Evolutionary conservation across 2,329 filamentous ascomycete genomes (phyloP), one percentile per base, ranked within the genome.

Genomic region (Fusarium sp.): DNA sequence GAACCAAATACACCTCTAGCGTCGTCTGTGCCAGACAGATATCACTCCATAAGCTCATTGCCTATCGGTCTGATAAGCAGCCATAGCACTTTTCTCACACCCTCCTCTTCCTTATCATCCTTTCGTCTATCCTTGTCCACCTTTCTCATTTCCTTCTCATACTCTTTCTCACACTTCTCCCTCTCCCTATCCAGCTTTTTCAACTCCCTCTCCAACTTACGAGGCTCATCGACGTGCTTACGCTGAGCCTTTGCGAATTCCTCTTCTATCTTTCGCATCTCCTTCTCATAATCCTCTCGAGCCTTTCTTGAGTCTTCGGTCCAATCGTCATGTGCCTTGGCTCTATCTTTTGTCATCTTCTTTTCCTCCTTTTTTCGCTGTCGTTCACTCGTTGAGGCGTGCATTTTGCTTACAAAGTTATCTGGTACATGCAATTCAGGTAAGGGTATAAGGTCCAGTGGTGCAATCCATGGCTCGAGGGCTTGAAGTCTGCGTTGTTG

Each of bases 81-180:
- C 57, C 57, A 60, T 1, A 60, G 13, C 4, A 60, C 57, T 1
- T 54, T 41, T 26, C 57, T 51, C 8, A 52, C 45, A 7, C 57
- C n/a, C 28, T 60, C 34, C 26, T 60, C 45, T 17, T 60, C 57
- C 5, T 60, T 60, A 32, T 60, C 57, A n/a, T 60, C 57, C 11
- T 60, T 52, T 1, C 8, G 17, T 41, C 57, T 36, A 32, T 60
- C 57, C 22, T 60, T 41, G 15, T 60, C 2, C 0, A 41, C 57
- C 22, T 60, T 60, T 3, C 0, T 28, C 26, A 60, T 41, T 2
- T 60, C 45, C 15, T 32, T 54, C 3, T 15, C 22, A 26, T 60
- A 60, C 11, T 54, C 57, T 1, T 22, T 60, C 22, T 60, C 45
- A 10, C 45, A 41, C 13, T 41, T 60, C 9, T 54, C 44, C 5